These are phyloP conservation scores for Miamiensis avidus DNA, from an alignment of 169 alveolate species.

Conservation along the genomic window DNA sequence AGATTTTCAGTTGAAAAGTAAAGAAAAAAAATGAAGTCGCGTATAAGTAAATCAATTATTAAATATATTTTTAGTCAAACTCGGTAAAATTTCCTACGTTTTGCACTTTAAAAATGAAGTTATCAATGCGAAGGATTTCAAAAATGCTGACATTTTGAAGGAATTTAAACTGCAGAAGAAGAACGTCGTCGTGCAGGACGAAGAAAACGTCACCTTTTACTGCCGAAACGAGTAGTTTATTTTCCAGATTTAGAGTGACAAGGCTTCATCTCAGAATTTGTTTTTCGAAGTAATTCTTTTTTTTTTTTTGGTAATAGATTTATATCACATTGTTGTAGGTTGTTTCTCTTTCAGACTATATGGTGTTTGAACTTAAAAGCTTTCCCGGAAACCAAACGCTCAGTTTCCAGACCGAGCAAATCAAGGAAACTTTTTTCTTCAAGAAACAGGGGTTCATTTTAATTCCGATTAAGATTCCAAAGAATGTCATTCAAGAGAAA, in stretches of 20 bases:
- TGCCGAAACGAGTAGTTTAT: not conserved
- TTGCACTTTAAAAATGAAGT: not conserved
- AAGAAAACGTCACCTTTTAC: too few species aligned
- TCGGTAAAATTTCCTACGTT: not conserved
- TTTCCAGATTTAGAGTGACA: not conserved
- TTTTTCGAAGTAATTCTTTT: not conserved
- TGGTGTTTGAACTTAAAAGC: not conserved
- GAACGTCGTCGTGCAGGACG: not conserved
- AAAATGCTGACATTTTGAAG: not conserved
- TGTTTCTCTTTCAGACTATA: not conserved
- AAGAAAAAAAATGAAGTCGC: too few species aligned
- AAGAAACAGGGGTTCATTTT: not conserved
- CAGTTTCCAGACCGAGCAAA: not conserved
- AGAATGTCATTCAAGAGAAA: too few species aligned
- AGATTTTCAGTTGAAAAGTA: too few species aligned
- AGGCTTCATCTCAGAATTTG: not conserved
- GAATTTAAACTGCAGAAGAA: not conserved
- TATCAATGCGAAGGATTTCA: not conserved
- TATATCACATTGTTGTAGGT: not conserved
- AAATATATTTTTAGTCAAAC: not conserved
- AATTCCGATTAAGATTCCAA: not conserved
- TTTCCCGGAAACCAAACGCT: not conserved
- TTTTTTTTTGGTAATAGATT: not conserved
- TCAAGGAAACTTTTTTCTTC: not conserved
- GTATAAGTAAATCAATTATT: too few species aligned